Evolutionary conservation across 2,329 filamentous ascomycete genomes (phyloP), one percentile per base, ranked within the genome.

Genomic region (Raffaelea arxii): DNA sequence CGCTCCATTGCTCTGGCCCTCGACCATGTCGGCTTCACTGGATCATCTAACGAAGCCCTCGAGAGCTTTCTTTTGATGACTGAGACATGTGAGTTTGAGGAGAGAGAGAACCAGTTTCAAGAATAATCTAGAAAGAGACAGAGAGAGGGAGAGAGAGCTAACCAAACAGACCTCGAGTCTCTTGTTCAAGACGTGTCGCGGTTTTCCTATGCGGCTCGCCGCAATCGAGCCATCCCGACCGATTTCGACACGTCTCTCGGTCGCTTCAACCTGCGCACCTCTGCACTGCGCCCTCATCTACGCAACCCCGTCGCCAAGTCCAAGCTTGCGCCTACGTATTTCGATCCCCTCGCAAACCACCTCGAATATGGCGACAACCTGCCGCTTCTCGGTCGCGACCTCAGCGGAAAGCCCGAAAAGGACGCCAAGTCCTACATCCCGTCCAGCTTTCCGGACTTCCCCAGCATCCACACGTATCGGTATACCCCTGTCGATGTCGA

Each of bases 401-500:
- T 83, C 2, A 80, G 77, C 48, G 79, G 79, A 32, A 68, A 70
- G 47, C 55, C 65, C 2, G 78, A 82, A 52, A 80, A 79, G 55
- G 67, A 72, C 9, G 59, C 66, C 12, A 75, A 74, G 54, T 47
- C 59, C 22, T 80, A 78, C 59, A 80, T 83, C 11, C 79, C 79
- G 0, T 61, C 64, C 30, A 68, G 69, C 0, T 80, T 83, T 44
- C 79, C 79, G 1, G 67, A 72, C 10, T 82, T 82, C 49, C 79
- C 79, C 0, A 80, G 77, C 58, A 75, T 74, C 40, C 78, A 82
- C 55, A 82, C 78, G 4, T 83, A 81, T 61, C 73, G 70, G 35
- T 76, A 73, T 55, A 82, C 78, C 0, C 72, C 74, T 2, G 69
- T 71, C 27, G 63, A 63, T 42, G 59, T 62, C 27, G 61, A 61